Evolutionary conservation across 2,329 filamentous ascomycete genomes (phyloP).

Genomic region (Lecanoromycetidae sp.): DNA sequence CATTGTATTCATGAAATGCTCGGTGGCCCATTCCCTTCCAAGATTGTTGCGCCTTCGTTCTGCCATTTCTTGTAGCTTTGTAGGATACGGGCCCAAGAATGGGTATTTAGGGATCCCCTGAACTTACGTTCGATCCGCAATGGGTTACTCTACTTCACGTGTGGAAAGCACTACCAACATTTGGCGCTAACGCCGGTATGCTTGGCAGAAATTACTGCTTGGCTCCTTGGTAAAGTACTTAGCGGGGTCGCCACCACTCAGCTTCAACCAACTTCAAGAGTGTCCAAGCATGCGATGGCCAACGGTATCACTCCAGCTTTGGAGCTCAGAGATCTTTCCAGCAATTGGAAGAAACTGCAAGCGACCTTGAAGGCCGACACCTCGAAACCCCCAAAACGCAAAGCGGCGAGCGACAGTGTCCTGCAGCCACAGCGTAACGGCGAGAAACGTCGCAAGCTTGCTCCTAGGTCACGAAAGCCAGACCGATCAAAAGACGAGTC

Average conservation of each 20-base stretch:
- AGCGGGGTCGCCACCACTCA: not conserved
- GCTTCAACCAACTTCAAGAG: too few species aligned
- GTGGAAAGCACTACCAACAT: not conserved
- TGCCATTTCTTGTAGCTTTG: too few species aligned
- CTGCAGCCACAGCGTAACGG: conserved; percentile 14
- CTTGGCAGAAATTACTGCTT: too few species aligned
- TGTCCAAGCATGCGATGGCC: not conserved
- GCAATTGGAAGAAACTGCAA: conserved; percentile 41
- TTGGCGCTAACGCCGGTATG: not conserved
- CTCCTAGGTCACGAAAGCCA: not conserved
- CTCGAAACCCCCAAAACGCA: conserved; percentile 25
- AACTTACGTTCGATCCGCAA: too few species aligned
- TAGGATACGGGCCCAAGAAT: too few species aligned
- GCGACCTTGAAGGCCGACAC: conserved; percentile 30
- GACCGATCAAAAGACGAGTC: not conserved
- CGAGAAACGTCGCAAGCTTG: conserved; percentile 12
- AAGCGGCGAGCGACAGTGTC: conserved; percentile 18
- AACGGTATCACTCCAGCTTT: conserved; percentile 19
- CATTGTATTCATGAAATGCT: too few species aligned
- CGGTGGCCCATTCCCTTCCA: too few species aligned
- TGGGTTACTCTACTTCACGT: too few species aligned
- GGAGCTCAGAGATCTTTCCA: conserved; percentile 34
- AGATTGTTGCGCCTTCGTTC: too few species aligned
- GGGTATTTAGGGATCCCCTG: too few species aligned
- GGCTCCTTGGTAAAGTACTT: too few species aligned